phyloP scores from a whole-genome alignment of 495 filamentous ascomycete genomes.

The Neurospora sublineolata region DNA sequence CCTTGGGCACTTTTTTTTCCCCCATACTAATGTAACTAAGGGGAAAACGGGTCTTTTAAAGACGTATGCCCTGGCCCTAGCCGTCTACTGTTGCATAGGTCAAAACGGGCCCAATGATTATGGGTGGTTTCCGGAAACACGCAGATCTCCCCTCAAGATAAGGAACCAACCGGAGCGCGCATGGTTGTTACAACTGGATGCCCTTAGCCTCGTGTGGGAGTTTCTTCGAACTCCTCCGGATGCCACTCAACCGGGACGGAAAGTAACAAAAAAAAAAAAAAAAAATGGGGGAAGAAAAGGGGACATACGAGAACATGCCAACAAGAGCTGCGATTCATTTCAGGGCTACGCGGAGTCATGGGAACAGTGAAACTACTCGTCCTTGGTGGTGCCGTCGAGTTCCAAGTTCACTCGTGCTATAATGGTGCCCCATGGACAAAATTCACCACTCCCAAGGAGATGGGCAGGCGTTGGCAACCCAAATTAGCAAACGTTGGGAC shows the following conservation, averaged over 20 bases:
- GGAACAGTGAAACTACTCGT: slow-evolving; percentile 74
- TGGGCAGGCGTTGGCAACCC: slow-evolving; percentile 1
- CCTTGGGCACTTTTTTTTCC: neutral
- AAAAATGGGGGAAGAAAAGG: neutral
- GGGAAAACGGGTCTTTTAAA: neutral
- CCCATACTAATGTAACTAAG: neutral
- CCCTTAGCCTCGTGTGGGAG: neutral
- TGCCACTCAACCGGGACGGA: neutral
- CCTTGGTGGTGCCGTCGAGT: slow-evolving; percentile 38
- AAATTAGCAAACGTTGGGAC: neutral
- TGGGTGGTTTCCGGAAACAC: neutral
- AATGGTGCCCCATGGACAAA: slow-evolving; percentile 3
- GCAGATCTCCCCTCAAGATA: neutral
- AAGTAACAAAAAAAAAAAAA: neutral
- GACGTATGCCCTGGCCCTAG: neutral
- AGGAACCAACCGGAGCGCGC: neutral
- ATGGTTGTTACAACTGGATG: neutral
- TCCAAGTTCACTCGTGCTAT: neutral
- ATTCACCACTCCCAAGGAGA: slow-evolving; percentile 12
- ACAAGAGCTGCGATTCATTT: slow-evolving; percentile 57
- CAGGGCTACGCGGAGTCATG: slow-evolving; percentile 67
- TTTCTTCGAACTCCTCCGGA: neutral
- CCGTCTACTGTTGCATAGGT: neutral
- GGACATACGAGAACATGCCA: neutral
- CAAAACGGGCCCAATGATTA: neutral